Conservation (phyloP, 192 early-diverging fungal species). For the Backusella luteola region DNA sequence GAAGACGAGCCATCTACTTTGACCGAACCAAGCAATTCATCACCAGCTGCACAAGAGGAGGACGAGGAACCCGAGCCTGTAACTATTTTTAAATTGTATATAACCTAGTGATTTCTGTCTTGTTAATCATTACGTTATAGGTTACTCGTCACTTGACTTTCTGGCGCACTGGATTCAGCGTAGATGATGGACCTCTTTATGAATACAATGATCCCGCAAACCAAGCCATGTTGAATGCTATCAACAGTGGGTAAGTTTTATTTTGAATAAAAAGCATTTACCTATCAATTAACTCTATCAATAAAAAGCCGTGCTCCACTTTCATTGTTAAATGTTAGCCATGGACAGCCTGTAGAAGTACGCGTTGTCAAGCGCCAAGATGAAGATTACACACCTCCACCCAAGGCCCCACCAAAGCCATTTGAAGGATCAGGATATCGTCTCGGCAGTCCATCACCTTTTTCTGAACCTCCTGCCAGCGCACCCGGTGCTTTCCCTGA, state of each 20-base stretch:
- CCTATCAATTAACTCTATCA: background rate
- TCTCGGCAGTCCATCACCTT: conserved; percentile 62
- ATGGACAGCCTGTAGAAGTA: conserved; percentile 90
- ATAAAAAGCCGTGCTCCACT: conserved; percentile 77
- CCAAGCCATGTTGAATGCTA: conserved; percentile 79
- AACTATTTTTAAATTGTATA: background rate
- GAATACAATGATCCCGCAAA: conserved; percentile 86
- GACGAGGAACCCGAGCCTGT: conserved; percentile 13
- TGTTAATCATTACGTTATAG: conserved; percentile 25
- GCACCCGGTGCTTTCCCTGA: conserved; percentile 30
- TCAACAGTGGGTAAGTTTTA: conserved; percentile 76
- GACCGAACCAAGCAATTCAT: background rate
- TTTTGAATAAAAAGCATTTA: no score
- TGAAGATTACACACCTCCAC: conserved; percentile 85
- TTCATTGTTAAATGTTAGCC: conserved; percentile 80
- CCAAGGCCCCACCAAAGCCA: conserved; percentile 70
- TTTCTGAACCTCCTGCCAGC: conserved; percentile 28
- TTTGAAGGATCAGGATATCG: conserved; percentile 82
- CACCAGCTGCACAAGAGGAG: background rate
- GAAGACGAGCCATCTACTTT: conserved; percentile 47
- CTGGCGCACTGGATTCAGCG: conserved; percentile 94
- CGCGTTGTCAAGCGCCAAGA: conserved; percentile 76
- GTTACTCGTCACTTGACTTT: conserved; percentile 82
- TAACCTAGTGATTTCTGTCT: background rate
- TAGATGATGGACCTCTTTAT: conserved; percentile 90